phyloP scores from a whole-genome alignment of 2,329 filamentous ascomycete species.

The Fusarium sp. region DNA sequence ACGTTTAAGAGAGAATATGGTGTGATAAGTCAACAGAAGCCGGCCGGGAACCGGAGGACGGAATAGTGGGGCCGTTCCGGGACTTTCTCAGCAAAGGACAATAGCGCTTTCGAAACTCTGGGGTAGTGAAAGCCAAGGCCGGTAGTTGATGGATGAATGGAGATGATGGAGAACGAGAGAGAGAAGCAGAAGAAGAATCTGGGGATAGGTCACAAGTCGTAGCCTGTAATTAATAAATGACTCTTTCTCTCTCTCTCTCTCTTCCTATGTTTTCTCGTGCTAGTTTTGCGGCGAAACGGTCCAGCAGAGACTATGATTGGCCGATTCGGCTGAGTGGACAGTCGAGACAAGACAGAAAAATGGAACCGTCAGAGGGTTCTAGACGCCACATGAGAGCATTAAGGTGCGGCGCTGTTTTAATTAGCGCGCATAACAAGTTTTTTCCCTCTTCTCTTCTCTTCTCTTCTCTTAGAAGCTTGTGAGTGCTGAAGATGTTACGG shows the following conservation, averaged over 20 bases:
- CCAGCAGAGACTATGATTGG: constrained; percentile 43
- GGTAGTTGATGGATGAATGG: constrained; percentile 7
- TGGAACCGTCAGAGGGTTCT: constrained; percentile 30
- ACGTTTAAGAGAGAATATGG: constrained; percentile 2
- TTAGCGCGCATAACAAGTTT: constrained; percentile 32
- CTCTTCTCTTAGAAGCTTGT: not conserved
- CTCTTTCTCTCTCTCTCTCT: constrained; percentile 20
- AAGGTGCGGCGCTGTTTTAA: constrained; percentile 16
- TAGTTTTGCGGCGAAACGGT: constrained; percentile 44
- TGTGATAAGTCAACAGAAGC: constrained; percentile 19
- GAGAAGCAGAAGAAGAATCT: not conserved
- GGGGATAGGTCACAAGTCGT: constrained; percentile 22
- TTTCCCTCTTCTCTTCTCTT: too few relatives aligned
- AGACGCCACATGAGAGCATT: constrained; percentile 10
- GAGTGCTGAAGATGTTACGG: constrained; percentile 25
- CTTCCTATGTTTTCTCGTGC: constrained; percentile 33
- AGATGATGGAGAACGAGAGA: constrained; percentile 19
- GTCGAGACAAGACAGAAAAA: constrained; percentile 19
- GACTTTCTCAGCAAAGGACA: constrained; percentile 17
- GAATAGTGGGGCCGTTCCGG: constrained; percentile 43
- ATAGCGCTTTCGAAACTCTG: constrained; percentile 7
- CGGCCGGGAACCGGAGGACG: constrained; percentile 37
- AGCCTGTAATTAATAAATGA: constrained; percentile 34
- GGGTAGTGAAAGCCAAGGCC: constrained; percentile 22
- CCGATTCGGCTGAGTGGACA: constrained; percentile 45